Conservation (phyloP, 805 yeast species). For the Candida koratica region DNA sequence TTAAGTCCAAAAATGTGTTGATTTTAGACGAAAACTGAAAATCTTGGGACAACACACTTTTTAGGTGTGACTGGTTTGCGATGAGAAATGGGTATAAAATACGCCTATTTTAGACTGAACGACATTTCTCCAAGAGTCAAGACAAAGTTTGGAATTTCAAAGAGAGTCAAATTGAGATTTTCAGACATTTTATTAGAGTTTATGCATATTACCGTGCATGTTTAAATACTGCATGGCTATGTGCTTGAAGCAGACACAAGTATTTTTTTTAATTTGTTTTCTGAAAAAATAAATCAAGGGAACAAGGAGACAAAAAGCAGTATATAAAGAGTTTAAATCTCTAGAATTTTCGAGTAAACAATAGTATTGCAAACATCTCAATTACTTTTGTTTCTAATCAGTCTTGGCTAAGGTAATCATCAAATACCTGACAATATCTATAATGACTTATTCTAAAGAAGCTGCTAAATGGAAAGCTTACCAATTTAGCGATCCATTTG, state of each 20-base stretch:
- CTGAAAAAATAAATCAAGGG: conserved; percentile 1
- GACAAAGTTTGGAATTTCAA: no score
- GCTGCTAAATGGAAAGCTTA: conserved; percentile 58
- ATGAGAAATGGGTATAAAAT: no score
- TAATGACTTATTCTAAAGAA: conserved; percentile 35
- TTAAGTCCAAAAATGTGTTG: no score
- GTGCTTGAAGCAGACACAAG: conserved; percentile 6
- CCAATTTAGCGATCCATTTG: conserved; percentile 63
- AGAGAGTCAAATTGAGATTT: no score
- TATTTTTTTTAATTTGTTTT: conserved; percentile 1
- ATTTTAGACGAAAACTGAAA: no score
- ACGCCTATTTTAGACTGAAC: no score
- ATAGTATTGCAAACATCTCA: background rate
- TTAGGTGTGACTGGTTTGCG: no score
- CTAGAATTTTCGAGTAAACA: conserved; percentile 1
- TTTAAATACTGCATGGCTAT: background rate
- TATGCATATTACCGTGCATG: conserved; percentile 2
- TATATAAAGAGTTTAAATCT: conserved; percentile 7
- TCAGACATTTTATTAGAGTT: conserved; percentile 1
- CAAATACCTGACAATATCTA: background rate
- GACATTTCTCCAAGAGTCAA: conserved; percentile 2
- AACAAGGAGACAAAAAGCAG: conserved; percentile 2
- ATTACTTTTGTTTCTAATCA: background rate
- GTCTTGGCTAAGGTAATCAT: background rate
- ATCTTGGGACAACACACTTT: no score